Conservation (phyloP, 306 rosid genomes). For the Vigna radiata region DNA sequence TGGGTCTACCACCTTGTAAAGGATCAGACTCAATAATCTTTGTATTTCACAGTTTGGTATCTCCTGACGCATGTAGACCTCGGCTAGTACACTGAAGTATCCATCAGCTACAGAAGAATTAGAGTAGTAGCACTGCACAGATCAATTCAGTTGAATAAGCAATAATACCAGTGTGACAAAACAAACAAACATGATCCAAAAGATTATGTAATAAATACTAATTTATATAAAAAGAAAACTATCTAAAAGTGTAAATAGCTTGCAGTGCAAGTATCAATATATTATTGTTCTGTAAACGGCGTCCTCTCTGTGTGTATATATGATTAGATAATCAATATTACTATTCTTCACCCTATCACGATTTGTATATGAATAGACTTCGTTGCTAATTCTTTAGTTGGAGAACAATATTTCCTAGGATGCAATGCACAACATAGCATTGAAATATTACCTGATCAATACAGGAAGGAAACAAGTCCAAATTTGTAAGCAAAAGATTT, state of each 20-base stretch:
- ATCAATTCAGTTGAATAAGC: conserved; percentile 42
- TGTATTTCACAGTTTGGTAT: conserved; percentile 98
- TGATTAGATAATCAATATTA: too few relatives aligned
- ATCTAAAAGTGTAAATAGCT: too few relatives aligned
- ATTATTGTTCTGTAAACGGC: too few relatives aligned
- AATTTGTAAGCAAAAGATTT: conserved; percentile 87
- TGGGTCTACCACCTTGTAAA: conserved; percentile 99
- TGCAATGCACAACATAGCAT: conserved; percentile 33
- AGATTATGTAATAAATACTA: not conserved
- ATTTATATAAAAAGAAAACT: too few relatives aligned
- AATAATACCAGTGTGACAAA: conserved; percentile 31
- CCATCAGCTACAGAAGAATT: conserved; percentile 99
- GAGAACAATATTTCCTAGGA: not conserved
- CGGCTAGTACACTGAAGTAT: conserved; percentile 98
- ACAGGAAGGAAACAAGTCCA: conserved; percentile 98
- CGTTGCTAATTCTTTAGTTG: conserved; percentile 29
- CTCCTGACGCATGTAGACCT: conserved; percentile 99
- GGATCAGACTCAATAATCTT: conserved; percentile 94
- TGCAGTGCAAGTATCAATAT: too few relatives aligned
- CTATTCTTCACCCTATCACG: too few relatives aligned
- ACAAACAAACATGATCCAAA: conserved; percentile 23
- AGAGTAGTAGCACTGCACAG: conserved; percentile 89
- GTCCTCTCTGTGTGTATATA: too few relatives aligned
- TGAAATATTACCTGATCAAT: conserved; percentile 85
- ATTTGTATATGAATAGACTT: conserved; percentile 1